These are phyloP conservation scores for Aureobasidium subglaciale DNA, from an alignment of 2,329 filamentous ascomycete species.

Conservation along the genomic window DNA sequence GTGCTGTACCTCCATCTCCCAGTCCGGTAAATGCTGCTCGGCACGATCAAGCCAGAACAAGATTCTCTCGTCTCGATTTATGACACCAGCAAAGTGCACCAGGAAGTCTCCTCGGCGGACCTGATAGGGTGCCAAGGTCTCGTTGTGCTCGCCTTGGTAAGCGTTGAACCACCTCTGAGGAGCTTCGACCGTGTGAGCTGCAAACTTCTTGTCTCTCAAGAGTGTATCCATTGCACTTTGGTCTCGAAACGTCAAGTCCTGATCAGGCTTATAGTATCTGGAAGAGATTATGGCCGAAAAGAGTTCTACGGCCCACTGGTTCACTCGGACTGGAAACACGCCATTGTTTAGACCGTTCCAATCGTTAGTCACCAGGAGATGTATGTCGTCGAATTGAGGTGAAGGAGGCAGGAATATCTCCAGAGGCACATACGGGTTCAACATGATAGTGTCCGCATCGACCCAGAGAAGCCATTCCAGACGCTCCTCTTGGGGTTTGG, in stretches of 20 bases:
- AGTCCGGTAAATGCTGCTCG: slow-evolving; percentile 32
- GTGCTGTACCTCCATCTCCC: slow-evolving; percentile 32
- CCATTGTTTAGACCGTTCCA: slow-evolving; percentile 39
- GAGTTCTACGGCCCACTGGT: slow-evolving; percentile 33
- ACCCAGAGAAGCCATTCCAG: slow-evolving; percentile 40
- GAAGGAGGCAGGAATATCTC: slow-evolving; percentile 34
- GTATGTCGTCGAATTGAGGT: slow-evolving; percentile 28
- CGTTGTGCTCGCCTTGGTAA: slow-evolving; percentile 34
- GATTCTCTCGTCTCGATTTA: slow-evolving; percentile 30
- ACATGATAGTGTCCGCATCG: slow-evolving; percentile 39
- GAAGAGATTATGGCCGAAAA: slow-evolving; percentile 35
- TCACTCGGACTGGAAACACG: slow-evolving; percentile 37
- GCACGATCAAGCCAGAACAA: slow-evolving; percentile 32
- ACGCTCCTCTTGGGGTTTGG: slow-evolving; percentile 32
- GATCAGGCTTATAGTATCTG: slow-evolving; percentile 33
- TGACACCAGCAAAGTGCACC: slow-evolving; percentile 37
- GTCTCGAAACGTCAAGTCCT: slow-evolving; percentile 32
- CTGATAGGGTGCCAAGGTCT: slow-evolving; percentile 30
- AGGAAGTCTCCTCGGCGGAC: slow-evolving; percentile 36
- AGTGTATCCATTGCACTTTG: slow-evolving; percentile 36
- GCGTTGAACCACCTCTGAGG: slow-evolving; percentile 41
- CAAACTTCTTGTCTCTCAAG: slow-evolving; percentile 23
- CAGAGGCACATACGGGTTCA: slow-evolving; percentile 37
- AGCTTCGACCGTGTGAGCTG: not conserved
- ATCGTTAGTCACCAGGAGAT: slow-evolving; percentile 34